Conservation (phyloP, 2,329 filamentous ascomycete genomes). For the Akanthomyces lecanii region DNA sequence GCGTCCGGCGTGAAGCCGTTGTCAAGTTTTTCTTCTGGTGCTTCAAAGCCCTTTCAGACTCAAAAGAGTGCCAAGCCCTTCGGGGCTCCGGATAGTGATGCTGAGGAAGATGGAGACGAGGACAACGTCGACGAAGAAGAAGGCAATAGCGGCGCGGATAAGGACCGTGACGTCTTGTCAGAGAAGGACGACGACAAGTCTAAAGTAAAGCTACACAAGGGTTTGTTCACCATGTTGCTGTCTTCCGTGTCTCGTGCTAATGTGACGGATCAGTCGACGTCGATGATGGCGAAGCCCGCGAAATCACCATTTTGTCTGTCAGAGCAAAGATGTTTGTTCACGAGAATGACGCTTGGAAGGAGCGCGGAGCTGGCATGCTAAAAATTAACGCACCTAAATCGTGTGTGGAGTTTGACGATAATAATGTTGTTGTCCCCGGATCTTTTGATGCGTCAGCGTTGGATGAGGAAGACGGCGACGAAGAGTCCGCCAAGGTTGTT, state of each 20-base stretch:
- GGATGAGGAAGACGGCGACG: slow-evolving; percentile 38
- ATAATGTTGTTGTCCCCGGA: slow-evolving; percentile 44
- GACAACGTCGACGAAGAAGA: slow-evolving; percentile 37
- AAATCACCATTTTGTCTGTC: slow-evolving; percentile 68
- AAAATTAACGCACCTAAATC: slow-evolving; percentile 72
- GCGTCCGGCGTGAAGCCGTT: slow-evolving; percentile 44
- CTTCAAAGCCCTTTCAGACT: slow-evolving; percentile 43
- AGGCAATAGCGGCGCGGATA: slow-evolving; percentile 40
- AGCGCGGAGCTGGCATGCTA: slow-evolving; percentile 77
- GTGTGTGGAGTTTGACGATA: slow-evolving; percentile 53
- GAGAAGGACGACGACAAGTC: slow-evolving; percentile 58
- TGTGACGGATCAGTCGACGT: slow-evolving; percentile 50
- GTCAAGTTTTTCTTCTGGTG: slow-evolving; percentile 66
- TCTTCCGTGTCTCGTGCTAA: slow-evolving; percentile 25
- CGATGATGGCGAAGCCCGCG: slow-evolving; percentile 83
- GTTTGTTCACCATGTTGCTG: slow-evolving; percentile 45
- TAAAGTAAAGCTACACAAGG: slow-evolving; percentile 59
- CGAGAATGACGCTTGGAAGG: slow-evolving; percentile 74
- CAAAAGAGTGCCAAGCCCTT: slow-evolving; percentile 68
- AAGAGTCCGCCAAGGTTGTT: slow-evolving; percentile 41
- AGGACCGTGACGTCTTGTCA: slow-evolving; percentile 43
- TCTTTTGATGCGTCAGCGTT: slow-evolving; percentile 53
- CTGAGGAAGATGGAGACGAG: slow-evolving; percentile 43
- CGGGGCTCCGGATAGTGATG: slow-evolving; percentile 67
- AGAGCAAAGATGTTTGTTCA: slow-evolving; percentile 84